These are phyloP conservation scores for Suillus subluteus DNA, from an alignment of 768 basidiomycete species.

Conservation along the genomic window DNA sequence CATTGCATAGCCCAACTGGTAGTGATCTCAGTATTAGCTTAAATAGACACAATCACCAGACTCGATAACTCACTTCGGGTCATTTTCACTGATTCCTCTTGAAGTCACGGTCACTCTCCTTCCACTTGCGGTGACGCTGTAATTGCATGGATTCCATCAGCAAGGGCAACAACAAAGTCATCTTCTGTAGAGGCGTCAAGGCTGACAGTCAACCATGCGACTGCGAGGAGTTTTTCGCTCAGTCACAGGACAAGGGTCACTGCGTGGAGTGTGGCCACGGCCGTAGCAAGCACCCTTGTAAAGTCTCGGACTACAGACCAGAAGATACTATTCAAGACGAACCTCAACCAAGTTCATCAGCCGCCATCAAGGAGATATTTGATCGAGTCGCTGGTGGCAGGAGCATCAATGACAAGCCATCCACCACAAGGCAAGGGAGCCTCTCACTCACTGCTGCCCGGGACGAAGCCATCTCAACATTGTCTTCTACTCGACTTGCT, in stretches of 20 bases:
- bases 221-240: not conserved
- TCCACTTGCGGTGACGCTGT: not conserved
- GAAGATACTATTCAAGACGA: not conserved
- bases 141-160: not conserved
- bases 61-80: not conserved
- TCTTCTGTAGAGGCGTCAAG: not conserved
- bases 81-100: not conserved
- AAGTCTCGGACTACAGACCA: not conserved
- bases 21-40: slow-evolving; percentile 23
- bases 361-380: not conserved
- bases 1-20: too few relatives aligned
- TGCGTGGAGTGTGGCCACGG: not conserved
- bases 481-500: not conserved
- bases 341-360: not conserved
- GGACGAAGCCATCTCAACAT: not conserved
- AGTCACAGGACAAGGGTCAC: not conserved
- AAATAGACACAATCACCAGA: not conserved
- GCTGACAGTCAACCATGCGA: not conserved
- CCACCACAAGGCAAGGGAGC: not conserved
- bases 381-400: not conserved
- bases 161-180: not conserved
- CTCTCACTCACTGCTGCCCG: not conserved
- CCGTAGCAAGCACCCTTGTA: not conserved
- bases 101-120: not conserved
- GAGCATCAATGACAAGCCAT: not conserved